Percentiles rank a stretch among this genome's conserved stretches.
These are phyloP conservation scores for Paraurostyla sp. DNA, from an alignment of 73 alveolate species.

Conservation along the genomic window DNA sequence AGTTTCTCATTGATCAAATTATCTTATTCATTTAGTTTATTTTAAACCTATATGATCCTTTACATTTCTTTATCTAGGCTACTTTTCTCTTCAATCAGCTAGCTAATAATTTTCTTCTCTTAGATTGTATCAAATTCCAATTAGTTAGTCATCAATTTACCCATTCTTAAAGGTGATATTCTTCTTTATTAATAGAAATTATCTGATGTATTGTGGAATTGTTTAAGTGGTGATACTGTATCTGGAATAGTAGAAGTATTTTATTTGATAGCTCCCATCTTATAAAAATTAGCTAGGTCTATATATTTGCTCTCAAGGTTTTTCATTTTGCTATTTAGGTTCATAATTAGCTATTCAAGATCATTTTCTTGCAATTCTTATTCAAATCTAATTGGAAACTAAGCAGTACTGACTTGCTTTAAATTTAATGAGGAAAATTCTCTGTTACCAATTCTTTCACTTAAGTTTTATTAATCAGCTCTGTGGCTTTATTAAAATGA, in stretches of 20 bases:
- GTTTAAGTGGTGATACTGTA: neutral
- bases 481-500: too few species aligned
- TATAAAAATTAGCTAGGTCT: conserved; percentile 45
- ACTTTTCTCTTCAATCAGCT: conserved; percentile 20
- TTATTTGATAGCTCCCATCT: conserved; percentile 26
- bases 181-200: neutral
- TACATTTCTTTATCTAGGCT: conserved; percentile 41
- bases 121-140: neutral
- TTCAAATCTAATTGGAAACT: too few species aligned
- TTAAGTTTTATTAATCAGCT: too few species aligned
- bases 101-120: conserved; percentile 42
- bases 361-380: too few species aligned
- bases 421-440: too few species aligned
- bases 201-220: neutral
- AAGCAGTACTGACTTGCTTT: too few species aligned
- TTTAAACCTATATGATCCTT: neutral
- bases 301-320: conserved; percentile 35
- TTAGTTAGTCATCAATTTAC: neutral
- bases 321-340: conserved; percentile 39
- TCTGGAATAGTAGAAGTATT: neutral
- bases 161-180: neutral
- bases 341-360: too few species aligned
- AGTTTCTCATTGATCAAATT: neutral
- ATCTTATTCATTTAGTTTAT: neutral
- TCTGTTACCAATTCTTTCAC: too few species aligned